Evolutionary conservation across 148 eudicot species (phyloP), one percentile per base, ranked within the genome.

Genomic region (Camellia granthamiana): DNA sequence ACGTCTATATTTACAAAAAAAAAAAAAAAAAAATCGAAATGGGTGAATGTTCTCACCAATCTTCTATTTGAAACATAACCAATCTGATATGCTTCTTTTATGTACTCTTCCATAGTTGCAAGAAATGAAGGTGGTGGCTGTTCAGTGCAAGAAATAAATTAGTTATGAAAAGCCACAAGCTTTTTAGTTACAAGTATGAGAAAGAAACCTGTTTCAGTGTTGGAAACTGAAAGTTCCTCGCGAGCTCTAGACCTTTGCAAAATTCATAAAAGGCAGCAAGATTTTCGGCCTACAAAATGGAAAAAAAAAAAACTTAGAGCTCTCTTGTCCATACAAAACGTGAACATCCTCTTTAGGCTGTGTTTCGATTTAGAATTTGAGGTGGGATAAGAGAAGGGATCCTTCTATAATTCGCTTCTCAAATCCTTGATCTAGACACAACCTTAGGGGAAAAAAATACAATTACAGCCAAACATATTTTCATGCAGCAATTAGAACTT

Each of bases 81-180:
- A 16, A 70, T 88, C 77, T 86, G 91, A 63, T 98, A 92, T 69
- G 97, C 99, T 89, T 94, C 99, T 84, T 84, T 88, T 65, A 96
- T 88, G 77, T 96, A 94, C 67, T 96, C 99, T 85, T 96, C 98
- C 99, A 96, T 96, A 18, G 99, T 96, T 47, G 92, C 92, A 38
- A 93, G 91, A 88, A 96, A 96, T 6, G 99, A 89, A 67, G 99
- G 92, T 30, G 99, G 99, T 51, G 98, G 98, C 99, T 96, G 89
- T 71, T 21, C 79, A 87, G 66, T 75, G 66, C 68, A 79, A 7
- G 69, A 83, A 83, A n/a, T n/a, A 74, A 54, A 69, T 23, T 38
- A 77, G 55, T 44, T 59, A 66, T 52, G 62, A 46, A 56, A 46
- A 66, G 81, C 41, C 51, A 8, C 42, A 54, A 63, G 41, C 46